Percentiles rank a stretch among this genome's conserved stretches.
These are phyloP conservation scores for Prunella vulgaris DNA, from an alignment of 257 asterid species.

Conservation along the genomic window DNA sequence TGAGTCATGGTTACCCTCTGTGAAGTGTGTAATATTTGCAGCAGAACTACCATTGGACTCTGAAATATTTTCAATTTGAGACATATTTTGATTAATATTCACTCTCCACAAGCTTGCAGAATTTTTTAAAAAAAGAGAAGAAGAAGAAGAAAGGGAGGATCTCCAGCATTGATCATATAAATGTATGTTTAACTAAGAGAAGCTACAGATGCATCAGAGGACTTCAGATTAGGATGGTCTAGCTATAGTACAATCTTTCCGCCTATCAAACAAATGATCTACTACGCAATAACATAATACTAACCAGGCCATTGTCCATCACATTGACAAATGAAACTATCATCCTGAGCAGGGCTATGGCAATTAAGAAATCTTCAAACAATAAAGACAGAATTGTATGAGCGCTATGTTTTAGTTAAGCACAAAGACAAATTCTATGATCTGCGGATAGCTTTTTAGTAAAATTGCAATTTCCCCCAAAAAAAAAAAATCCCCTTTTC, in stretches of 20 bases:
- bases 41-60: slow-evolving; percentile 39
- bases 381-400: not conserved
- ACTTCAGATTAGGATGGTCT: not conserved
- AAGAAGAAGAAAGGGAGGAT: not conserved
- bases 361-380: not conserved
- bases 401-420: not conserved
- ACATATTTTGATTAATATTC: not conserved
- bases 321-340: not conserved
- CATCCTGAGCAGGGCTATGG: not conserved
- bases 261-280: not conserved
- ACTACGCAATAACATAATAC: not conserved
- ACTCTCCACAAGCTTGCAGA: not conserved
- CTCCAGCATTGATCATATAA: not conserved
- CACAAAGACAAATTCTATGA: not conserved
- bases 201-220: not conserved
- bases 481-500: not conserved
- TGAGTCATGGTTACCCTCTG: slow-evolving; percentile 34
- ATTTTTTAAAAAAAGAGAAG: not conserved
- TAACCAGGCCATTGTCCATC: slow-evolving; percentile 7
- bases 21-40: slow-evolving; percentile 35
- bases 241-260: not conserved
- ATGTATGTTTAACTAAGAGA: slow-evolving; percentile 5
- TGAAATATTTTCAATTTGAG: slow-evolving; percentile 23
- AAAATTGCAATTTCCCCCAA: not conserved
- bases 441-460: not conserved